A percentile compares a stretch with the other conserved stretches of the same genome.
phyloP scores from a whole-genome alignment of 2,329 filamentous ascomycete genomes.

The Aureobasidium leucospermi region DNA sequence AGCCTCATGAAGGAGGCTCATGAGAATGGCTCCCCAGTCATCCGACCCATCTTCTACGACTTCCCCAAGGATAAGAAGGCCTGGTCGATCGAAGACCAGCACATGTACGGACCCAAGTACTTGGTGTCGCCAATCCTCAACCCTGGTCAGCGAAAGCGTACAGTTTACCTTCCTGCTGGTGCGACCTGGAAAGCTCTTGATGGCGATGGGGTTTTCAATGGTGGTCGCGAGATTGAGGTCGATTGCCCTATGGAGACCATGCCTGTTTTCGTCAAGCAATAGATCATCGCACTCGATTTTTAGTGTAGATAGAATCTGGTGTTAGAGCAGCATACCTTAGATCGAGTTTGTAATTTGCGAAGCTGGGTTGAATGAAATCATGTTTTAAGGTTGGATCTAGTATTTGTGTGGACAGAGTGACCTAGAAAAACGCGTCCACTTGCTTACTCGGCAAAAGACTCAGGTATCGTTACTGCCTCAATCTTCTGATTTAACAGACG shows the following conservation, averaged over 20 bases:
- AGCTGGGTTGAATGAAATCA: too few species aligned
- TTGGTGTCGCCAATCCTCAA: constrained; percentile 50
- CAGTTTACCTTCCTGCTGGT: constrained; percentile 48
- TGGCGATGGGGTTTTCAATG: constrained; percentile 28
- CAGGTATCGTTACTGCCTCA: too few species aligned
- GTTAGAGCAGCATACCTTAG: too few species aligned
- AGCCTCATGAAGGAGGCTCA: constrained; percentile 54
- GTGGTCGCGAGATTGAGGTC: constrained; percentile 35
- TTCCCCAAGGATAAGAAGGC: constrained; percentile 48
- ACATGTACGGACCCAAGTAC: constrained; percentile 57
- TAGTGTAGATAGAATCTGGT: too few species aligned
- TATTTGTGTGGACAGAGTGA: too few species aligned
- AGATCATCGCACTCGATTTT: not conserved
- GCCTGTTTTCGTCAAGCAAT: constrained; percentile 37
- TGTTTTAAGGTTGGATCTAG: too few species aligned
- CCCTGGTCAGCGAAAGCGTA: constrained; percentile 37
- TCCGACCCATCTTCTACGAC: constrained; percentile 57
- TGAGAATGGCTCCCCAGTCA: constrained; percentile 53
- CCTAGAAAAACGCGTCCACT: too few species aligned
- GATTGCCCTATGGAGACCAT: constrained; percentile 40
- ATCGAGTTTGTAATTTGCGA: too few species aligned
- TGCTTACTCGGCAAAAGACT: too few species aligned
- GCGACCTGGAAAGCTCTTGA: constrained; percentile 39
- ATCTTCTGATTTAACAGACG: too few species aligned
- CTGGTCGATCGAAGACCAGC: constrained; percentile 55